These are phyloP conservation scores for Arctostaphylos glauca DNA, from an alignment of 148 eudicot genomes.

Conservation along the genomic window DNA sequence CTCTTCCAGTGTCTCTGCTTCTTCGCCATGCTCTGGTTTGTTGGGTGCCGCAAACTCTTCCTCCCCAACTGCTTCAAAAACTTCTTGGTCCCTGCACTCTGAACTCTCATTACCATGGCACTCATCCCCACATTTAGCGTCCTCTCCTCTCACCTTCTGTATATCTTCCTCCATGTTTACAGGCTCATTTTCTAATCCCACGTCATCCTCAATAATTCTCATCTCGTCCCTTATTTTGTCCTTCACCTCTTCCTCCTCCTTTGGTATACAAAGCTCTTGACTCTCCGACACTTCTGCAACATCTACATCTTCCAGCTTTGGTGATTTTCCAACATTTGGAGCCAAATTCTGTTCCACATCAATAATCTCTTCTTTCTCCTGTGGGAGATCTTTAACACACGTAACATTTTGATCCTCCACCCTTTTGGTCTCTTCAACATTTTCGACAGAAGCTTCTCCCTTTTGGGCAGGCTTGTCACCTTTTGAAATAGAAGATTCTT, in stretches of 20 bases:
- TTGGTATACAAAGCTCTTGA: slow-evolving; percentile 25
- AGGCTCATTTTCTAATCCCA: slow-evolving; percentile 21
- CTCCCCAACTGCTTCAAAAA: slow-evolving; percentile 50
- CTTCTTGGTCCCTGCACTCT: slow-evolving; percentile 46
- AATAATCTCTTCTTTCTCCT: slow-evolving; percentile 26
- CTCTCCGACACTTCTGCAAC: slow-evolving; percentile 17
- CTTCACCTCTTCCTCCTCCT: slow-evolving; percentile 28
- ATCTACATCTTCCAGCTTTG: slow-evolving; percentile 22
- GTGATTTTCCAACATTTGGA: slow-evolving; percentile 18
- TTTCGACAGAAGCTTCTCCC: slow-evolving; percentile 12
- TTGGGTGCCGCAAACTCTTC: slow-evolving; percentile 52
- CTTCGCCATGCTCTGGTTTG: slow-evolving; percentile 36
- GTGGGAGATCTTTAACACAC: slow-evolving; percentile 21
- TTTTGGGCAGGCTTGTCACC: slow-evolving; percentile 17
- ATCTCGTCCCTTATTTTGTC: slow-evolving; percentile 26
- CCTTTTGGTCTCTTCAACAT: slow-evolving; percentile 20
- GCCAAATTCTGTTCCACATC: slow-evolving; percentile 16
- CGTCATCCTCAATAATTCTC: slow-evolving; percentile 19
- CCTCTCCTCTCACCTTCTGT: slow-evolving; percentile 26
- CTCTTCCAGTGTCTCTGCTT: slow-evolving; percentile 38
- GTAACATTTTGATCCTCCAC: slow-evolving; percentile 23
- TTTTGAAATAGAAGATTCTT: slow-evolving; percentile 8
- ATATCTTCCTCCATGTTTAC: slow-evolving; percentile 29
- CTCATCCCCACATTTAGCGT: slow-evolving; percentile 26
- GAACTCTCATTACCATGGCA: slow-evolving; percentile 34